Evolutionary conservation across 2,329 filamentous ascomycete genomes (phyloP), one percentile per base, ranked within the genome.

Genomic region (Pyrenophora seminiperda): DNA sequence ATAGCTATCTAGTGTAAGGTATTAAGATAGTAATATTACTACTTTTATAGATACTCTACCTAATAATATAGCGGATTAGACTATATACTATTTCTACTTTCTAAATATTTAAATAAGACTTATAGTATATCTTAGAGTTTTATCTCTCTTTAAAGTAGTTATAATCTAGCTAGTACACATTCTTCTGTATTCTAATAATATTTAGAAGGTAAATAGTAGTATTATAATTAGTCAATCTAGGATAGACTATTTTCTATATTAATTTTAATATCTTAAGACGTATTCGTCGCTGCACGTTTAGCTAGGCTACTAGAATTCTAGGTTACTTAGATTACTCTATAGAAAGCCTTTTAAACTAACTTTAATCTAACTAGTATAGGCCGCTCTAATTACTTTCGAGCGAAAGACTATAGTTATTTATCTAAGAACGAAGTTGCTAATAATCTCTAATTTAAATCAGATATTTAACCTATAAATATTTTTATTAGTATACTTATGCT

Each of bases 1-100:
- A 74, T 2, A 84, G 68, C 53, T 88, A 84, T 0, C 83, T 83
- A 0, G 79, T 62, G 50, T 88, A 88, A 0, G 84, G 85, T 0
- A 88, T 91, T 4, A 92, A 65, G 0, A 93, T 82, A 0, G 87
- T 86, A 50, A 92, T 88, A 2, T 91, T 84, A 0, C 75, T 76
- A 0, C 73, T 69, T 0, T 66, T 68, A 63, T 91, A 90, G 0
- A 59, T 63, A 0, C 87, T 87, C 62, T 91, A 88, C 0, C 79
- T 77, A 4, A 87, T 74, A 0, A 92, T 70, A 61, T 92, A 87
- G 0, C 77, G 78, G 0, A 90, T 83, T 0, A 91, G 69, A 0
- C 82, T 79, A 5, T 77, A 73, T 0, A 81, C 80, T 83, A 92
- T 86, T 0, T 83, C 75, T 0, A 87, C 76, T 62, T 92, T 88